A percentile compares a stretch with the other conserved stretches of the same genome.
Conservation (phyloP, 805 yeast species). For the Wickerhamomyces bovis region DNA sequence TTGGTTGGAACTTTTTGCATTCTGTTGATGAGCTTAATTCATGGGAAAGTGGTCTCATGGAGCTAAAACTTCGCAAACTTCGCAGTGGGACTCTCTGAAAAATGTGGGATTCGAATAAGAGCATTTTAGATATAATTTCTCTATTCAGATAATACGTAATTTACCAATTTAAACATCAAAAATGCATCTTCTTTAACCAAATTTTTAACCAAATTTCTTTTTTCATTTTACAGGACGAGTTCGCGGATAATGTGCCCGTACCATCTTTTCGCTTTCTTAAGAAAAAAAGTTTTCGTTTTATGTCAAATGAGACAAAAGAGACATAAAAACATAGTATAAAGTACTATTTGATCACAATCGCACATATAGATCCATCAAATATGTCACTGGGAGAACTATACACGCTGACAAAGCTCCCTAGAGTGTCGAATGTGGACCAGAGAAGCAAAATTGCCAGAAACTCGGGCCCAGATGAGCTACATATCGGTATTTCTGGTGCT, state of each 20-base stretch:
- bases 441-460: conserved; percentile 11
- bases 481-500: conserved; percentile 25
- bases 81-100: background rate
- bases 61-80: background rate
- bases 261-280: background rate
- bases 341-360: background rate
- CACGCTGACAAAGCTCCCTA: conserved; percentile 21
- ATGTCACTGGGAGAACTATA: conserved; percentile 23
- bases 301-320: background rate
- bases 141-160: too few relatives aligned
- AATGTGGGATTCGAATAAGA: background rate
- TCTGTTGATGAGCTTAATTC: background rate
- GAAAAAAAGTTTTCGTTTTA: background rate
- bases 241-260: background rate
- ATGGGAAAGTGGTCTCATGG: background rate
- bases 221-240: background rate
- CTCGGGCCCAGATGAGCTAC: conserved; percentile 15
- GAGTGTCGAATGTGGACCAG: conserved; percentile 16
- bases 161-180: too few relatives aligned
- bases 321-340: too few relatives aligned
- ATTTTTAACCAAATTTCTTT: background rate
- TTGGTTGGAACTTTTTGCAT: conserved; percentile 24
- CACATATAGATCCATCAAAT: background rate
- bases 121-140: background rate
- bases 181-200: too few relatives aligned